Base-by-base conservation (phyloP, 2,329 filamentous ascomycete species). In the Stylonectria norvegica region DNA sequence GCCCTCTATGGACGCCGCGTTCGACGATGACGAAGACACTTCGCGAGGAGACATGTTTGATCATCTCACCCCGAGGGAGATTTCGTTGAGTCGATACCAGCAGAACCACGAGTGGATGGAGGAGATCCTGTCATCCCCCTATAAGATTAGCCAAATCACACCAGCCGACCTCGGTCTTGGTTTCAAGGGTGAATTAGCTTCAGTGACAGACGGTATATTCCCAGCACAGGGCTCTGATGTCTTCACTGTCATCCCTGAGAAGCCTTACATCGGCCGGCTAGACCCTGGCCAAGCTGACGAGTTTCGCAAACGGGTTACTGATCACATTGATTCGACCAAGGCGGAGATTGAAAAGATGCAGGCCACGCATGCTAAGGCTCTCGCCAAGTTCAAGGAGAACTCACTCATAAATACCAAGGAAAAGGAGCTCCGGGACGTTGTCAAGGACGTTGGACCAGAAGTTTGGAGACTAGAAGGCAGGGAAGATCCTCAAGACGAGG, bases 31-130 rank as follows among this genome's bases (percentile, higher is more conserved):
- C 36, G 90, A 97, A 62, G 91, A 96, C 58, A 86, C 85, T 3
- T 86, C 85, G 5, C 76, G 86, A 15, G 89, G 89, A 19, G 93
- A 98, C 62, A 76, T 90, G 61, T 88, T 98, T 57, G 93, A 98
- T 60, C 80, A 89, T 48, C 72, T 96, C 47, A 91, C 89, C 0
- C 90, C 90, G 3, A 79, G 90, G 30, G 93, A 98, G 49, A 85
- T 98, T 46, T 95, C 89, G 53, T 73, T 88, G 45, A 80, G 82
- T 49, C 80, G 93, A 40, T 98, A 96, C 63, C 85, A 85, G 61
- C 89, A 96, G 60, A 94, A 98, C 56, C 91, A 98, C 57, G 89
- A 95, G 63, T 97, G 91, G 93, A 95, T 98, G 88, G 93, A 97
- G 59, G 91, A 98, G 66, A 83, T 98, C 19, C 78, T 97, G 38